A percentile compares a stretch with the other conserved stretches of the same genome.
Conservation (phyloP, 352 stramenopile species). For the Plasmopara viticola region DNA sequence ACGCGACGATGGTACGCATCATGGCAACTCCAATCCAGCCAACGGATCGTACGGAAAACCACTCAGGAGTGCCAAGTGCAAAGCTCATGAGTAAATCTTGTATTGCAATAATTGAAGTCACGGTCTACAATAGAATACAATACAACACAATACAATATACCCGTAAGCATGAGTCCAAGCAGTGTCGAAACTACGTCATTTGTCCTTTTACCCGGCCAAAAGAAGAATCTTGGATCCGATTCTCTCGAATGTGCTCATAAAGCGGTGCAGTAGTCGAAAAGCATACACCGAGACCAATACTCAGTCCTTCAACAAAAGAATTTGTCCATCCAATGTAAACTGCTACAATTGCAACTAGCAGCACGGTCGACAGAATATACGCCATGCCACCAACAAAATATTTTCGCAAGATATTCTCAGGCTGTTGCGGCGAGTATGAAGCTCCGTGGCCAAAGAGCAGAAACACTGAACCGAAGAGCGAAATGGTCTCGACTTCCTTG, state of each 20-base stretch:
- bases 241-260: conserved; percentile 74
- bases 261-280: conserved; percentile 81
- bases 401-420: conserved; percentile 60
- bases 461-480: conserved; percentile 91
- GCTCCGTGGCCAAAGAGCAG: conserved; percentile 88
- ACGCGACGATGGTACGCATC: conserved; percentile 62
- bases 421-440: conserved; percentile 57
- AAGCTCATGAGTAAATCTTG: conserved; percentile 86
- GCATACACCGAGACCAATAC: conserved; percentile 67
- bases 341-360: conserved; percentile 62
- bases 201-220: conserved; percentile 52
- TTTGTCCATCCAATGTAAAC: conserved; percentile 72
- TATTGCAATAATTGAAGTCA: conserved; percentile 81
- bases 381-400: conserved; percentile 69
- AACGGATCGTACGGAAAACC: conserved; percentile 70
- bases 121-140: no score
- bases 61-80: conserved; percentile 77
- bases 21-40: conserved; percentile 68
- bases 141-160: not conserved
- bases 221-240: conserved; percentile 76
- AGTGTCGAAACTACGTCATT: no score
- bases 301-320: conserved; percentile 71
- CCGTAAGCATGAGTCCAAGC: no score
- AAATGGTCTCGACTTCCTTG: conserved; percentile 91
- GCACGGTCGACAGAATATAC: conserved; percentile 65